Base-by-base conservation (phyloP, 1,284 basidiomycete species). In the Bondarzewia mesenterica region DNA sequence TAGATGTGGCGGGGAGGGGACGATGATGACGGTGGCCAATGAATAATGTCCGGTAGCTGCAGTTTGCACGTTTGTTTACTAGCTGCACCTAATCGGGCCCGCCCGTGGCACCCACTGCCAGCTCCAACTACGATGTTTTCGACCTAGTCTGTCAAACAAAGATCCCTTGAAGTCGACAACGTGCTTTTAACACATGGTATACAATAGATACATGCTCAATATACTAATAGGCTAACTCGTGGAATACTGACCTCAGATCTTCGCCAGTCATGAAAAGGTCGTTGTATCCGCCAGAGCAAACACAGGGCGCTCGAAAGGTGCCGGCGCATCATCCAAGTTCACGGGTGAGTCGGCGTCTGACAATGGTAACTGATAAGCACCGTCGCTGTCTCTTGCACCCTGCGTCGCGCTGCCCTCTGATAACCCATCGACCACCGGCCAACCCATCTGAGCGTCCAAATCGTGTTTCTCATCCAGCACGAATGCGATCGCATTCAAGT, bases 161-260 rank as follows among this genome's bases (percentile, higher is more conserved):
- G 8, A 35, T 35, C 10, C 8, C 8, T 35, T 8, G 10, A 35
- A n/a, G 45, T 26, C 8, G 39, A 44, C 48, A 48, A 25, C 42
- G 16, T 4, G 25, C 14, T 39, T 29, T 8, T 23, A 21, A 8
- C 29, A 43, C 38, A 16, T 38, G 25, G 42, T 39, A 14, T 25
- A 41, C 39, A 36, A 27, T 46, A 20, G 42, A 29, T 44, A 22
- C 22, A 14, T 15, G 47, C 6, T 22, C 4, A 58, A 44, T 50
- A 55, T 50, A 54, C 73, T 78, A 53, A 70, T 70, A 16, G 66
- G 68, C 57, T 59, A 80, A 45, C 51, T 74, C 52, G 3, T 70
- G 65, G 59, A 76, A 79, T 8, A 36, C 42, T 7, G 27, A 14
- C 12, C 48, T 21, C 10, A 23, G 37, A 8, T 50, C 47, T 23